Percentiles rank a stretch among this genome's conserved stretches.
Evolutionary conservation across 1,284 basidiomycete genomes (phyloP).

Genomic region (Phlebopus sp.): DNA sequence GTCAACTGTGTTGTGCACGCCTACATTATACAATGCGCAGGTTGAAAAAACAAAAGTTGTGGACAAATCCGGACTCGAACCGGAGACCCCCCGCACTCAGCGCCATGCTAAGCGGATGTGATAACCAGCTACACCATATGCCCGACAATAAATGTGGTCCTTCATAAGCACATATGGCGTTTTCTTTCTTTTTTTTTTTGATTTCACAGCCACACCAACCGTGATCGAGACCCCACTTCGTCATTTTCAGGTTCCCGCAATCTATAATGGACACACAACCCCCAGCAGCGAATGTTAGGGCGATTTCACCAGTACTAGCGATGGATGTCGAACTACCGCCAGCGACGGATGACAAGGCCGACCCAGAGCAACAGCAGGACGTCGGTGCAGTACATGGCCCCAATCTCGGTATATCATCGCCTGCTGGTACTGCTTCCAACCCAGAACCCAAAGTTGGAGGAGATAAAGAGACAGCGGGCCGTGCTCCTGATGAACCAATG

Average conservation of each 20-base stretch:
- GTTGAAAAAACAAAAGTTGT: conserved; percentile 8
- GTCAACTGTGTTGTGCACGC: too few species aligned
- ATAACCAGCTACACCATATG: conserved; percentile 51
- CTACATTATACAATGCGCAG: too few species aligned
- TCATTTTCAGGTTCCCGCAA: conserved; percentile 27
- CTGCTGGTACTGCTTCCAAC: conserved; percentile 2
- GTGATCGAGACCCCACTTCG: conserved; percentile 25
- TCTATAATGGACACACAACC: conserved; percentile 24
- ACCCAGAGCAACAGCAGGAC: conserved; percentile 3
- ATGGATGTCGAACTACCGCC: conserved; percentile 22
- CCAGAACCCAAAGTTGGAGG: conserved; percentile 13
- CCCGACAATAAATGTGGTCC: conserved; percentile 19
- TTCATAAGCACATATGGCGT: not conserved
- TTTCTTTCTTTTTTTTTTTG: too few species aligned
- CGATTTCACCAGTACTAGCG: conserved; percentile 7
- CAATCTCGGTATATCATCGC: not conserved
- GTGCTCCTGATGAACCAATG: conserved; percentile 23
- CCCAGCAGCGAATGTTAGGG: conserved; percentile 2
- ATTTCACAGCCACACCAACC: conserved; percentile 22
- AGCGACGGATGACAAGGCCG: conserved; percentile 2
- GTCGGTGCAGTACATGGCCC: not conserved
- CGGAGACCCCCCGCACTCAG: conserved; percentile 38
- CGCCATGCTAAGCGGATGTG: conserved; percentile 45
- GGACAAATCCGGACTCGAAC: conserved; percentile 41
- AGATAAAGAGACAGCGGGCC: conserved; percentile 3